Base-by-base conservation (phyloP, 1,139 yeast species). In the Hyphopichia wangnamkhiaoensis region DNA sequence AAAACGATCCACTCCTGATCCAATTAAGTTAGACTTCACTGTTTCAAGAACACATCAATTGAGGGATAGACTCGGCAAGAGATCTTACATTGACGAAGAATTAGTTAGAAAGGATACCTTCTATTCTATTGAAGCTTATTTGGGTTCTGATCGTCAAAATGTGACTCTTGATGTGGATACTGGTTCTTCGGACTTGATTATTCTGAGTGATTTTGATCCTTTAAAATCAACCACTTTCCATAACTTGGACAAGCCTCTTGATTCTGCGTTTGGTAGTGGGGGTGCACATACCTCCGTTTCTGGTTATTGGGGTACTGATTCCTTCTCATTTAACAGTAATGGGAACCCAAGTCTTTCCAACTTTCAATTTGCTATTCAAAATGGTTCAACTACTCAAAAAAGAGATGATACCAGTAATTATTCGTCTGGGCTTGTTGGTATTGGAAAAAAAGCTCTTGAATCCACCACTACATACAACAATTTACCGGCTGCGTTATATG, bases 171-270 rank as follows among this genome's bases (percentile, higher is more conserved):
- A 46, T 20, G 35, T 61, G n/a, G 66, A 61, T 41, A 61, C 66
- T 10, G 65, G 64, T 5, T 57, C 63, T 13, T 48, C 59, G 13
- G 66, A 61, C 39, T 50, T 59, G 34, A 60, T 64, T 65, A 52
- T 56, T 10, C 19, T 20, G 12, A 14, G 28, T 9, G 28, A 7
- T 21, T 31, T 31, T n/a, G 13, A 31, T 18, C 2, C 21, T 9
- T 17, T 24, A n/a, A 18, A 9, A 9, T 31, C 33, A 18, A 18
- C 24, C 3, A 31, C 33, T 7, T 31, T 8, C 9, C 12, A 17
- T 12, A 19, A 31, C 8, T 17, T 12, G 12, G 5, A 14, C n/a
- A 31, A 12, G n/a, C 15, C 23, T 10, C 13, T 31, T n/a, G 5
- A 17, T 2, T 12, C 15, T 4, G 33, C 6, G 3, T 31, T 18